Evolutionary conservation across 768 basidiomycete genomes (phyloP), one percentile per base, ranked within the genome.

Genomic region (Naganishia friedmannii): DNA sequence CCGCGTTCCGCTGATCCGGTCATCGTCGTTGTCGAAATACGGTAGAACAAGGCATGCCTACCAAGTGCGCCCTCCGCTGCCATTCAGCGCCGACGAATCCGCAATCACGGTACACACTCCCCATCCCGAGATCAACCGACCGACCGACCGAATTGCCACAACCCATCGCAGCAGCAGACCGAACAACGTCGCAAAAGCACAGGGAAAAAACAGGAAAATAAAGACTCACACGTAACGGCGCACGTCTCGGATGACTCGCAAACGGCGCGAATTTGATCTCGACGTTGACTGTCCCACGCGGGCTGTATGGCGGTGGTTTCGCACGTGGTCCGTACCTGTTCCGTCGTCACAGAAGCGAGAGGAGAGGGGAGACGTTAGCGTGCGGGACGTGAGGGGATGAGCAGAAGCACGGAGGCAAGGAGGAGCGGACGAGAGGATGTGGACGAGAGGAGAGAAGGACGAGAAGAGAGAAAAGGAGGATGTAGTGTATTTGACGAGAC

Each of bases 191-290:
- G 12, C 34, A 37, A 37, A 37, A 4, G 6, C 4, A 37, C 34
- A 12, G 34, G 12, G 12, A 37, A 37, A 37, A 17, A 42, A 42
- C 7, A 42, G 9, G 15, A 42, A 42, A 28, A 58, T 48, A 21
- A 28, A 23, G 9, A 73, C 89, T 82, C 82, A 95, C 95, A 72
- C 90, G 88, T 75, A 95, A 86, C 0, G 95, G 95, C 8, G 90
- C 89, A 77, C 90, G 85, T 74, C 95, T 84, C 19, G 84, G 85
- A 32, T 83, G 81, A 74, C 89, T 92, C 9, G 96, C 92, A 79
- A 95, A 99, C 0, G 96, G 96, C 1, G 94, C 86, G 76, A 94
- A 97, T 82, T 97, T 97, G 65, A 98, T 91, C 82, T 98, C 94
- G 8, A 99, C 90, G 70, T 93, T 97, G 65, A 99, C 82, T 66